Evolutionary conservation across 2,329 filamentous ascomycete species (phyloP), one percentile per base, ranked within the genome.

Genomic region (Exophiala spinifera): DNA sequence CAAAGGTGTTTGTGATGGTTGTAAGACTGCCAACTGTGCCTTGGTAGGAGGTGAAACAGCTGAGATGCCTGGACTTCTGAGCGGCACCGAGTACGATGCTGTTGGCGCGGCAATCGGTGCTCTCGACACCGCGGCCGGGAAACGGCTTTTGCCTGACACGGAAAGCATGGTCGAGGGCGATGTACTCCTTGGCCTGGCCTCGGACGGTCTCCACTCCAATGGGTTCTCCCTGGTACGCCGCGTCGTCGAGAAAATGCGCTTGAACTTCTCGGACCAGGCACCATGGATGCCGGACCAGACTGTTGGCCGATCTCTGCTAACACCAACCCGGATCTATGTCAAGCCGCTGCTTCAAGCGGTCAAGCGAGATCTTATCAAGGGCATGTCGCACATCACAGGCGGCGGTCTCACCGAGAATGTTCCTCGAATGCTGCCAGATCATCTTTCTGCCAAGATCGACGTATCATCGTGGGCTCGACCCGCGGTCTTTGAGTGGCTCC

Each of bases 41-140:
- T 81, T 99, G 2, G 88, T 97, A n/a, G 94, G 94, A 36, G 94
- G 94, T 42, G 94, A 99, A 74, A 99, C 94, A 0, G 94, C 94
- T 5, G 94, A 99, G 74, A 97, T 99, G 94, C 92, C 92, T 0
- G 91, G 91, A 51, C 89, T 97, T 78, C 96, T 96, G 75, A 79
- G 86, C 60, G 84, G 82, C 49, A 88, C 90, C 46, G 89, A 95
- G 67, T 99, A 97, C 70, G 94, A 99, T 66, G 91, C 91, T 6
- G 91, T 90, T 19, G 94, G 94, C 59, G 88, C 88, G 36, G 92
- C 92, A 15, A 86, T 95, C 43, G 94, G 94, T 53, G 89, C 91
- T 39, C 88, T 97, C 62, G 74, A 75, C 63, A 74, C 70, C 14
- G 62, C 66, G 11, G 69, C 70, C 68, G 81, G 80, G 4, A 74